A percentile compares a stretch with the other conserved stretches of the same genome.
Evolutionary conservation across 208 protist species (phyloP).

Genomic region (Balamuthia mandrillaris): DNA sequence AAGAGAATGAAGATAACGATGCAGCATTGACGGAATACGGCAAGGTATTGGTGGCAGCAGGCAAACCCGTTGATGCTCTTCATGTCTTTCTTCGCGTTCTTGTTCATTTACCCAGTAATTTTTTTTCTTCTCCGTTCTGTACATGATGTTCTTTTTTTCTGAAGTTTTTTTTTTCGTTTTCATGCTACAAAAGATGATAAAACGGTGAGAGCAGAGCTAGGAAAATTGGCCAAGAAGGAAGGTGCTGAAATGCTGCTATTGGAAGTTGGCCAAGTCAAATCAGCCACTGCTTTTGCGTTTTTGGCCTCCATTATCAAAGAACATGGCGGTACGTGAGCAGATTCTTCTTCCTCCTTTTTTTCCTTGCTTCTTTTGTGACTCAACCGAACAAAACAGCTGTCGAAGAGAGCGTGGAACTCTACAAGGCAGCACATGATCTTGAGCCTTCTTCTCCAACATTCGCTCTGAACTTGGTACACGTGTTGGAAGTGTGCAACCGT

Average conservation of each 20-base stretch:
- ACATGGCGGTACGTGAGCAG: neutral
- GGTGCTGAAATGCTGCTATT: too few relatives aligned
- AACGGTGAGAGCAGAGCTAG: too few relatives aligned
- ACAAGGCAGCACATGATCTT: neutral
- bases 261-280: too few relatives aligned
- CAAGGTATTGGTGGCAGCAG: neutral
- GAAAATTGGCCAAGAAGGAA: too few relatives aligned
- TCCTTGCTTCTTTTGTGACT: neutral
- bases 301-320: neutral
- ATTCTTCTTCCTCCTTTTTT: neutral
- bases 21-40: neutral
- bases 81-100: neutral
- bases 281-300: neutral
- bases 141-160: neutral
- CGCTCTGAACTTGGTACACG: constrained; percentile 49
- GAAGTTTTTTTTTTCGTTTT: neutral
- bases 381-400: neutral
- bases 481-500: constrained; percentile 44
- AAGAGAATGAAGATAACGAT: neutral
- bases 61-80: neutral
- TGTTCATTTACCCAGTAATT: neutral
- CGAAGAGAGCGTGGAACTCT: neutral
- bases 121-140: neutral
- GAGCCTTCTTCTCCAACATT: constrained; percentile 28
- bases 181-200: too few relatives aligned